phyloP scores from a whole-genome alignment of 1,284 basidiomycete species.

The Porogramme epimiltina region DNA sequence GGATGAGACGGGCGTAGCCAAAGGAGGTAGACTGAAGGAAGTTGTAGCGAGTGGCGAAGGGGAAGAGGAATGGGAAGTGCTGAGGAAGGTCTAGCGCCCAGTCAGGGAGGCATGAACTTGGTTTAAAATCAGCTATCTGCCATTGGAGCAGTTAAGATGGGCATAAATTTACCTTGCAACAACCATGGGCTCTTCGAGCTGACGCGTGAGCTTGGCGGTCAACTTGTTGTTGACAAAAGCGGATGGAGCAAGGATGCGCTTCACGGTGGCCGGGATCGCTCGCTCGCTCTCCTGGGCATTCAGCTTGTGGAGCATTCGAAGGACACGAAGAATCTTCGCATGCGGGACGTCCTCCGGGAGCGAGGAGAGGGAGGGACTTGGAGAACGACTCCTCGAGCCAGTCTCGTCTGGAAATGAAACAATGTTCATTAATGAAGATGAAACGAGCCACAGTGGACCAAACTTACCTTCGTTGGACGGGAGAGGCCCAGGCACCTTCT shows the following conservation, averaged over 20 bases:
- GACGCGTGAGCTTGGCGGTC: conserved; percentile 96
- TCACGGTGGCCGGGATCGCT: conserved; percentile 43
- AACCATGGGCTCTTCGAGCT: conserved; percentile 98
- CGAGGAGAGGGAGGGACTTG: conserved; percentile 68
- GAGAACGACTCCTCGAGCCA: conserved; percentile 53
- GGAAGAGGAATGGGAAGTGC: conserved; percentile 97
- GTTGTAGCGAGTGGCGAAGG: conserved; percentile 94
- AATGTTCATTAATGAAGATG: neutral
- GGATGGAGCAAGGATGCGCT: conserved; percentile 66
- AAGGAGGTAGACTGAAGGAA: conserved; percentile 98
- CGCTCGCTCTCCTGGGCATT: conserved; percentile 69
- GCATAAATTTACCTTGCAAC: conserved; percentile 76
- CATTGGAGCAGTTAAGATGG: neutral
- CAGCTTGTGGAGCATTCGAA: conserved; percentile 86
- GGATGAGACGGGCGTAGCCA: conserved; percentile 91
- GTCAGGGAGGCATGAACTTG: conserved; percentile 90
- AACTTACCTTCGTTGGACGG: conserved; percentile 60
- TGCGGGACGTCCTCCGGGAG: conserved; percentile 86
- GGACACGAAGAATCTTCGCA: conserved; percentile 87
- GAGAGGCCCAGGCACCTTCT: conserved; percentile 86
- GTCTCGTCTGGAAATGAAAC: conserved; percentile 37
- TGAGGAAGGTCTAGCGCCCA: conserved; percentile 96
- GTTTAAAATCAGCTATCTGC: no score
- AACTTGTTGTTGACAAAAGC: conserved; percentile 98
- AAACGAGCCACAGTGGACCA: neutral